A percentile compares a stretch with the other conserved stretches of the same genome.
Conservation (phyloP, 306 rosid genomes). For the Benincasa hispida region DNA sequence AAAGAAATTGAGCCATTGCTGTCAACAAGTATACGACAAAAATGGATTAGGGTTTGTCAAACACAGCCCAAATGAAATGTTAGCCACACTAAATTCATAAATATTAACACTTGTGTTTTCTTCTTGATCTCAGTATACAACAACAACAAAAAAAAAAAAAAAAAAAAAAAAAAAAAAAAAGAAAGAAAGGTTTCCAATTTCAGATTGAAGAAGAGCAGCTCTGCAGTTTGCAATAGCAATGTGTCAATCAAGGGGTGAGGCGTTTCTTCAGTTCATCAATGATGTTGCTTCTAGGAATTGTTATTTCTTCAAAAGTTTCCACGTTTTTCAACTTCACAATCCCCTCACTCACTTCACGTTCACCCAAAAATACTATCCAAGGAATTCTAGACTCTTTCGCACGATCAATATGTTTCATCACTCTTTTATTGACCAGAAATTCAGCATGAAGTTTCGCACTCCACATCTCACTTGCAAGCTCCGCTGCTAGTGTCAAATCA, state of each 20-base stretch:
- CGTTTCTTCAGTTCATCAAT: slow-evolving; percentile 52
- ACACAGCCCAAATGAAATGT: neutral
- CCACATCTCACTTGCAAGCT: slow-evolving; percentile 74
- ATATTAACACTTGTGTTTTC: neutral
- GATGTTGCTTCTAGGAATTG: slow-evolving; percentile 30
- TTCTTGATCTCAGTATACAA: neutral
- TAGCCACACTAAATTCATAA: neutral
- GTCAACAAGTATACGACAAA: neutral
- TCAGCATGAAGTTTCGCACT: slow-evolving; percentile 45
- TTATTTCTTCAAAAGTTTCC: slow-evolving; percentile 24
- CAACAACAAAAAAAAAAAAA: neutral
- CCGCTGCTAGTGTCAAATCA: slow-evolving; percentile 52
- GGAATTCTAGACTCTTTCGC: slow-evolving; percentile 70
- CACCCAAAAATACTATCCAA: slow-evolving; percentile 75
- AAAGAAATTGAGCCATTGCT: neutral
- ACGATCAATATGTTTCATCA: slow-evolving; percentile 53
- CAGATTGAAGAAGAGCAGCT: neutral
- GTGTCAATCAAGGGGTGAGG: slow-evolving; percentile 19
- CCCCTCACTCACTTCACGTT: slow-evolving; percentile 55
- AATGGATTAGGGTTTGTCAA: neutral
- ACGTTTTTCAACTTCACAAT: slow-evolving; percentile 43
- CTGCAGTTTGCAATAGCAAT: neutral
- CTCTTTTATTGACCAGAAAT: slow-evolving; percentile 46
- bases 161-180: neutral
- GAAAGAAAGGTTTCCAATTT: neutral